These are phyloP conservation scores for Handroanthus guayacan DNA, from an alignment of 257 asterid species.

Conservation along the genomic window DNA sequence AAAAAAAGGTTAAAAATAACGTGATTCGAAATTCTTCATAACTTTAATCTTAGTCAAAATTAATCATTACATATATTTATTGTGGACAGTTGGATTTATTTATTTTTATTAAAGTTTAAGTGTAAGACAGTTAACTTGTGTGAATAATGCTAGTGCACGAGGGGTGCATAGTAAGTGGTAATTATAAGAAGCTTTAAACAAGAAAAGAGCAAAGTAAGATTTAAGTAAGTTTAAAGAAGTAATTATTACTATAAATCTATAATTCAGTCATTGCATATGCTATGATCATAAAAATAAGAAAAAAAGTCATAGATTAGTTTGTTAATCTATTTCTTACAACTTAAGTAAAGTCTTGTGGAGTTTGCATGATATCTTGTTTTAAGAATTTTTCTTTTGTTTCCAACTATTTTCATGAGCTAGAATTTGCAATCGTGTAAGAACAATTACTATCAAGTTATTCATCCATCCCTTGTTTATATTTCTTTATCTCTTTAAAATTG, in stretches of 20 bases:
- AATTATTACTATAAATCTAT: slow-evolving; percentile 25
- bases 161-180: slow-evolving; percentile 41
- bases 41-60: slow-evolving; percentile 49
- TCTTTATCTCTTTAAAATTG: too few species aligned
- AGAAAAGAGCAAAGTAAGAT: slow-evolving; percentile 1
- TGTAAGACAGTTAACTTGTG: slow-evolving; percentile 40
- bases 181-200: slow-evolving; percentile 35
- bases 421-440: too few species aligned
- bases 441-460: too few species aligned
- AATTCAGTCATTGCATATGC: slow-evolving; percentile 23
- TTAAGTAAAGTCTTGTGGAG: neutral
- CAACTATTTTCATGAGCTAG: neutral
- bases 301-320: neutral
- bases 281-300: neutral
- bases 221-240: slow-evolving; percentile 17
- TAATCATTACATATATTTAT: slow-evolving; percentile 48
- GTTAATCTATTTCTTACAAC: neutral
- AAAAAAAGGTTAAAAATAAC: slow-evolving; percentile 31
- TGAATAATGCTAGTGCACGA: slow-evolving; percentile 47
- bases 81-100: slow-evolving; percentile 50
- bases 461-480: too few species aligned
- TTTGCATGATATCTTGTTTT: neutral
- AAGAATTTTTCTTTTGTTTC: neutral
- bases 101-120: slow-evolving; percentile 25
- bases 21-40: slow-evolving; percentile 44